Base-by-base conservation (phyloP, 2,329 filamentous ascomycete genomes). In the Pestalotiopsis sp. region DNA sequence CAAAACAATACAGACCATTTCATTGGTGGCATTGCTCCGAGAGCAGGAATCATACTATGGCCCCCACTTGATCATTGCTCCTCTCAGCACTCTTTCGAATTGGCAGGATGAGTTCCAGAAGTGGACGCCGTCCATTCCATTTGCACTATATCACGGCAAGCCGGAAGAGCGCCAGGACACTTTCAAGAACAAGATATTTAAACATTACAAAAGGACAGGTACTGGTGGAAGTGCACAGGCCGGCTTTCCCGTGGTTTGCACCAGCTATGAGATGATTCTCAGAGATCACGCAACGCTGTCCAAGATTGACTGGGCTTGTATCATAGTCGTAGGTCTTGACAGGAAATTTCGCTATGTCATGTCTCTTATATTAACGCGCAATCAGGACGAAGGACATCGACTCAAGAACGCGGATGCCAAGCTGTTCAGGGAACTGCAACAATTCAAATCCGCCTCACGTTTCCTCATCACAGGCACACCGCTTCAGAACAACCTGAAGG, bases 331-430 rank as follows among this genome's bases (percentile, higher is more conserved):
- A 80, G 76, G 87, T 79, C 7, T 4, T 59, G 14, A 22, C 52
- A 26, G 2, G 20, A 13, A 22, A 1, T 17, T 0, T 17, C n/a
- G 14, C 13, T 6, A 4, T n/a, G 35, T 14, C 30, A 35, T 22
- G 6, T 20, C 22, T 40, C 5, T n/a, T 26, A 58, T 14, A 30
- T 26, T 59, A 11, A 66, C n/a, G 20, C 4, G 7, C 26, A 58
- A 10, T 44, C 30, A 92, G 90, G 95, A 99, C 73, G 96, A 99
- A 80, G 96, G 96, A 0, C 96, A 99, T 77, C 91, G 96, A 1
- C 90, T 99, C 86, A 99, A 99, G 82, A 99, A 99, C 71, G 91
- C 97, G 70, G 94, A 98, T 63, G 97, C 95, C 38, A 92, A 93
- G 68, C 84, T 99, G 0, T 97, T 98, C 70, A 91, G 93, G 61